These are phyloP conservation scores for Boletus speciosus DNA, from an alignment of 768 basidiomycete species.

Conservation along the genomic window DNA sequence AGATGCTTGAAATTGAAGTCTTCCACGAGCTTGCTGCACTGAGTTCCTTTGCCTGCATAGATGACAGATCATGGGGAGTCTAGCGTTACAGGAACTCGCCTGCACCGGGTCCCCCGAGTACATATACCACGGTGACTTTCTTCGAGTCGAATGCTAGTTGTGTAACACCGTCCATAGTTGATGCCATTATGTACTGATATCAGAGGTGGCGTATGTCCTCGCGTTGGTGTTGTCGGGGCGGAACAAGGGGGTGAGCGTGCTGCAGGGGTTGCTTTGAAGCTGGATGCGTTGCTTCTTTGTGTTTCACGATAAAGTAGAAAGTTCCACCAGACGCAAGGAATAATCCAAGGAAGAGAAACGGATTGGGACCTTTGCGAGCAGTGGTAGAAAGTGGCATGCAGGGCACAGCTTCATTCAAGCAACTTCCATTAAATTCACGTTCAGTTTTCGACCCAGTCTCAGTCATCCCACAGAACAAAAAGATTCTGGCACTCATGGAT, in stretches of 20 bases:
- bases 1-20: slow-evolving; percentile 91
- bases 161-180: slow-evolving; percentile 5
- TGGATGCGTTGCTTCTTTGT: slow-evolving; percentile 54
- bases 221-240: slow-evolving; percentile 45
- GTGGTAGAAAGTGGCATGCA: slow-evolving; percentile 15
- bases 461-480: not conserved
- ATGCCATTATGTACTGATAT: slow-evolving; percentile 14
- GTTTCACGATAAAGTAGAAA: slow-evolving; percentile 55
- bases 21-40: slow-evolving; percentile 79
- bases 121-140: slow-evolving; percentile 87
- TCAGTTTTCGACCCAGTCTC: not conserved
- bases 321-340: slow-evolving; percentile 52
- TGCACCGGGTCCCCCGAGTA: slow-evolving; percentile 95
- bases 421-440: not conserved
- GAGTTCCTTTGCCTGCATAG: slow-evolving; percentile 86
- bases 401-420: not conserved
- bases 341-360: slow-evolving; percentile 57
- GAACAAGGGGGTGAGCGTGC: slow-evolving; percentile 62
- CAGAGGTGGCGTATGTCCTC: slow-evolving; percentile 10
- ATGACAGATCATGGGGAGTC: slow-evolving; percentile 4
- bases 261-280: slow-evolving; percentile 59
- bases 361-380: slow-evolving; percentile 50
- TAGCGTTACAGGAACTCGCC: slow-evolving; percentile 44
- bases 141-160: slow-evolving; percentile 51
- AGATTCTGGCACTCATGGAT: slow-evolving; percentile 38